phyloP scores from a whole-genome alignment of 2,329 filamentous ascomycete genomes.

The Leptographium galeiforme region DNA sequence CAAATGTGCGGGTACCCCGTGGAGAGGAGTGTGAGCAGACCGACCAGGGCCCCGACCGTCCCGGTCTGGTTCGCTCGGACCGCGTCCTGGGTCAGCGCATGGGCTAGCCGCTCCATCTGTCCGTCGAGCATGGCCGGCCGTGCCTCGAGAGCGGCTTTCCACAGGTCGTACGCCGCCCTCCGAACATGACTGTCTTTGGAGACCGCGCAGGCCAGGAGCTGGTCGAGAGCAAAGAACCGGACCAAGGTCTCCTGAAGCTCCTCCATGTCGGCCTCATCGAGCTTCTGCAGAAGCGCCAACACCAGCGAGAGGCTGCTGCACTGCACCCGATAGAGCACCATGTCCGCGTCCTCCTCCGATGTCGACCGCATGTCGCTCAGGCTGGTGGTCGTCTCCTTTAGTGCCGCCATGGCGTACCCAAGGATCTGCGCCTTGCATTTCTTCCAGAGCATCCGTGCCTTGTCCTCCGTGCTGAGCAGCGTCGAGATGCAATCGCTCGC shows the following conservation, averaged over 20 bases:
- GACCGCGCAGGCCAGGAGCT: constrained; percentile 54
- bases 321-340: constrained; percentile 70
- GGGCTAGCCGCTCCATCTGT: constrained; percentile 37
- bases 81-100: constrained; percentile 56
- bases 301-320: constrained; percentile 42
- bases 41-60: constrained; percentile 59
- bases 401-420: constrained; percentile 66
- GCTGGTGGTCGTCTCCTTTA: constrained; percentile 67
- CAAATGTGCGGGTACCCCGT: constrained; percentile 54
- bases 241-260: constrained; percentile 51
- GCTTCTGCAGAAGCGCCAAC: constrained; percentile 35
- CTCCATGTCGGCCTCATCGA: constrained; percentile 37
- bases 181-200: constrained; percentile 43
- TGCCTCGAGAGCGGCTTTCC: constrained; percentile 34
- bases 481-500: constrained; percentile 62
- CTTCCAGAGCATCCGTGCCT: constrained; percentile 62
- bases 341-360: constrained; percentile 68
- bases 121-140: constrained; percentile 31
- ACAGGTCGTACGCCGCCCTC: constrained; percentile 36
- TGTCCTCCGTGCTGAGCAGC: constrained; percentile 70
- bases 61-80: constrained; percentile 59
- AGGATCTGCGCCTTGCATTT: constrained; percentile 71
- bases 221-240: constrained; percentile 50
- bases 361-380: constrained; percentile 83
- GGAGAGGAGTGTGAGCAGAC: constrained; percentile 55